phyloP scores from a whole-genome alignment of 2,329 filamentous ascomycete species.

The Hymenoscyphus albidus region DNA sequence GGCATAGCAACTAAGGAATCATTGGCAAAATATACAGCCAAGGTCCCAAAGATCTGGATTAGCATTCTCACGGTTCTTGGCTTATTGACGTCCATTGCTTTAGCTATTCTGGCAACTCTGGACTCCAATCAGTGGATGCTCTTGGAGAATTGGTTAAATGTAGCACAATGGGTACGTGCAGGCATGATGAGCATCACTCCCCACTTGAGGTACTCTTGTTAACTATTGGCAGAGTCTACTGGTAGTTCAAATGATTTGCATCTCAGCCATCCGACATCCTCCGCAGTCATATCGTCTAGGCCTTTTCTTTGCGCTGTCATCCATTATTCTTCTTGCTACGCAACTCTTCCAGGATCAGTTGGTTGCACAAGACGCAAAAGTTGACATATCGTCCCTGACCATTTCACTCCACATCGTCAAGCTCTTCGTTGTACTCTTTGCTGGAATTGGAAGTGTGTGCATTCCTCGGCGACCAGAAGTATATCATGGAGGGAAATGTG shows the following conservation, averaged over 20 bases:
- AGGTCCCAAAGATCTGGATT: constrained; percentile 52
- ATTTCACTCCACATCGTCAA: constrained; percentile 48
- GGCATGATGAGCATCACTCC: background rate
- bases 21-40: constrained; percentile 58
- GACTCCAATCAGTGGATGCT: constrained; percentile 39
- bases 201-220: constrained; percentile 11
- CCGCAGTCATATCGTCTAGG: constrained; percentile 52
- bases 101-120: constrained; percentile 51
- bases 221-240: constrained; percentile 44
- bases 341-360: constrained; percentile 44
- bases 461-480: constrained; percentile 67
- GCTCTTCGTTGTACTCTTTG: constrained; percentile 42
- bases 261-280: constrained; percentile 48
- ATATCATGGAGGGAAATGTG: constrained; percentile 51
- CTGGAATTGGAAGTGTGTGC: constrained; percentile 47
- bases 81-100: constrained; percentile 51
- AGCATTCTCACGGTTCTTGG: constrained; percentile 52
- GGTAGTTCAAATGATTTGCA: constrained; percentile 47
- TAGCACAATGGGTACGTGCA: constrained; percentile 58
- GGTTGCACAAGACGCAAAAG: constrained; percentile 32
- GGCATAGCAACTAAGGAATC: constrained; percentile 64
- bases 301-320: constrained; percentile 48
- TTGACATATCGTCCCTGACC: constrained; percentile 27
- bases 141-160: constrained; percentile 56
- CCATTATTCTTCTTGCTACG: constrained; percentile 42